Conservation (phyloP, 768 basidiomycete genomes). For the Collybia sp. region DNA sequence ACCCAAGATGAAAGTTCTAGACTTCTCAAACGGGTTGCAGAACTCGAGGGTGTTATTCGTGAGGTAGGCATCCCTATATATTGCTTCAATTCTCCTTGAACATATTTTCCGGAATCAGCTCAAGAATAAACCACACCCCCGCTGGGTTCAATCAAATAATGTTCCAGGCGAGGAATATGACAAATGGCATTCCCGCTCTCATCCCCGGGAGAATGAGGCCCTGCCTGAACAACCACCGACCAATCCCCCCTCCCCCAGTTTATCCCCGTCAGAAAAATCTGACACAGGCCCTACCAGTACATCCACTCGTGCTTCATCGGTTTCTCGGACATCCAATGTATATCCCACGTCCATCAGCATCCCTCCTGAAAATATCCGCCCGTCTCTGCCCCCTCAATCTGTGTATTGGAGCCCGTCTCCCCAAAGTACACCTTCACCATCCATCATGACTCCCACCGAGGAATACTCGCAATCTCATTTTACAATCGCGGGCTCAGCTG, state of each 20-base stretch:
- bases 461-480: conserved; percentile 30
- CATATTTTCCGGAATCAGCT: conserved; percentile 32
- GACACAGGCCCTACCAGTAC: conserved; percentile 10
- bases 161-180: conserved; percentile 24
- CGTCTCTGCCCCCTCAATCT: conserved; percentile 23
- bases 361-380: conserved; percentile 10
- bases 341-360: conserved; percentile 12
- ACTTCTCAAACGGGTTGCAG: conserved; percentile 71
- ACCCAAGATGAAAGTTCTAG: conserved; percentile 59
- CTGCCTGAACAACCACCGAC: conserved; percentile 16
- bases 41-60: conserved; percentile 81
- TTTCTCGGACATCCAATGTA: conserved; percentile 10
- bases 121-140: conserved; percentile 70
- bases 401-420: conserved; percentile 24
- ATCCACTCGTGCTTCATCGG: conserved; percentile 10
- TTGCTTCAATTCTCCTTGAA: conserved; percentile 29
- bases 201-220: conserved; percentile 11
- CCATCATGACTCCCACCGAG: conserved; percentile 42
- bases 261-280: conserved; percentile 24
- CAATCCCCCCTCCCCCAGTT: conserved; percentile 22
- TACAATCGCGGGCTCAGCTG: conserved; percentile 17
- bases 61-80: conserved; percentile 38
- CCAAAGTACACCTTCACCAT: conserved; percentile 31
- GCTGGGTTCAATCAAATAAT: conserved; percentile 49
- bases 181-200: conserved; percentile 19